Base-by-base conservation (phyloP, 1,284 basidiomycete species). In the Sphagnurus paluster region DNA sequence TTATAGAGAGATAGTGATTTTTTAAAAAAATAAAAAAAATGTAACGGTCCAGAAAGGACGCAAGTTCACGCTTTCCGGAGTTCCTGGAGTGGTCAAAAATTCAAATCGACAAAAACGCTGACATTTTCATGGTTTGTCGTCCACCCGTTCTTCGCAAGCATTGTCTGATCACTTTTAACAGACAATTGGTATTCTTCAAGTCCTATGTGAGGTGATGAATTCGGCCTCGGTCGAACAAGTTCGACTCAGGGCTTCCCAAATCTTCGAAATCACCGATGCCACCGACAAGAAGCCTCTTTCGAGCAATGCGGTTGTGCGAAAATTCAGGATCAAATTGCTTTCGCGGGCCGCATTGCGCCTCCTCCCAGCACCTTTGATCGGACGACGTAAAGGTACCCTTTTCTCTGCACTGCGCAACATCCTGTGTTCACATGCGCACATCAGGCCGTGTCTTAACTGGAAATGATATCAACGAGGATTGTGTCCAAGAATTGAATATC, bases 161-260 rank as follows among this genome's bases (percentile, higher is more conserved):
- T 19, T 20, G 39, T 29, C 9, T n/a, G n/a, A n/a, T n/a, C n/a
- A n/a, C n/a, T n/a, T 16, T 33, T 16, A 45, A 3, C 48, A 90
- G 87, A 71, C 74, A 4, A 83, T 92, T 6, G 90, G 89, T 3
- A 61, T 81, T 24, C 66, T 92, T 25, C 86, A 89, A 59, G 84
- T 89, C 11, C 62, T 93, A 1, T 89, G 85, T 46, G 82, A 90
- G 58, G 74, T 91, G 4, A 65, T 77, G 36, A 91, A 90, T 60
- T 78, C 82, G 1, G 80, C 79, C 1, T 74, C 87, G 13, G 69
- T 74, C 2, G 76, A 82, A 28, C 75, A 79, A 43, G 70, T 87
- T 13, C 66, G 72, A 14, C 56, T 62, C 4, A 66, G 75, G 42
- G 59, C 72, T n/a, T 54, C 68, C 13, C 54, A 61, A 0, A 63